phyloP scores from a whole-genome alignment of 768 basidiomycete species.

The Neoboletus brunneissimus region DNA sequence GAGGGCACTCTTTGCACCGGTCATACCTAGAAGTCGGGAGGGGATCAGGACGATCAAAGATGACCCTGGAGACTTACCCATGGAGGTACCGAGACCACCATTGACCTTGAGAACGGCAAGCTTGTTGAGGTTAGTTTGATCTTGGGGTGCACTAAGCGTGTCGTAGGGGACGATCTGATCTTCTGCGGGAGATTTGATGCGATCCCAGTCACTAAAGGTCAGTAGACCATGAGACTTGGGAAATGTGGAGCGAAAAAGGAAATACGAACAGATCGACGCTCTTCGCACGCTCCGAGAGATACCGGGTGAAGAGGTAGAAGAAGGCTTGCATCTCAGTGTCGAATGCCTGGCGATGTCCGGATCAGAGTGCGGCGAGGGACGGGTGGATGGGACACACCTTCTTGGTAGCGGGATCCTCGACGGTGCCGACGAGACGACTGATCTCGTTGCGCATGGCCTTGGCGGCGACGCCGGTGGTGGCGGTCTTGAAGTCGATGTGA shows the following conservation, averaged over 20 bases:
- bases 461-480: conserved; percentile 87
- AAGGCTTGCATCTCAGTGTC: conserved; percentile 83
- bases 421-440: conserved; percentile 84
- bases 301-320: conserved; percentile 80
- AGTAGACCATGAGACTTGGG: conserved; percentile 1
- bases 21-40: conserved; percentile 39
- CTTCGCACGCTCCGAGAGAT: conserved; percentile 66
- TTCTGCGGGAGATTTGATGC: conserved; percentile 58
- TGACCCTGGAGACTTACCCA: conserved; percentile 36
- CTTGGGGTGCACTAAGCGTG: conserved; percentile 42
- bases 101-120: conserved; percentile 79
- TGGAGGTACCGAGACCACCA: conserved; percentile 69
- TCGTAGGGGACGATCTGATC: conserved; percentile 65
- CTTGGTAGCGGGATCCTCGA: conserved; percentile 75
- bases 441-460: conserved; percentile 99
- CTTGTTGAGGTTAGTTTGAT: conserved; percentile 56
- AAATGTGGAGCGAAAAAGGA: conserved; percentile 11
- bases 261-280: conserved; percentile 63
- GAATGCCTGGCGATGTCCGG: conserved; percentile 50
- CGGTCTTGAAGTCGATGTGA: conserved; percentile 97
- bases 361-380: conserved; percentile 15
- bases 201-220: conserved; percentile 35
- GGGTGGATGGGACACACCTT: conserved; percentile 50
- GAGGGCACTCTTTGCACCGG: conserved; percentile 67
- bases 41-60: conserved; percentile 2